Evolutionary conservation across 2,329 filamentous ascomycete species (phyloP).

Genomic region (Exophiala bonariae): DNA sequence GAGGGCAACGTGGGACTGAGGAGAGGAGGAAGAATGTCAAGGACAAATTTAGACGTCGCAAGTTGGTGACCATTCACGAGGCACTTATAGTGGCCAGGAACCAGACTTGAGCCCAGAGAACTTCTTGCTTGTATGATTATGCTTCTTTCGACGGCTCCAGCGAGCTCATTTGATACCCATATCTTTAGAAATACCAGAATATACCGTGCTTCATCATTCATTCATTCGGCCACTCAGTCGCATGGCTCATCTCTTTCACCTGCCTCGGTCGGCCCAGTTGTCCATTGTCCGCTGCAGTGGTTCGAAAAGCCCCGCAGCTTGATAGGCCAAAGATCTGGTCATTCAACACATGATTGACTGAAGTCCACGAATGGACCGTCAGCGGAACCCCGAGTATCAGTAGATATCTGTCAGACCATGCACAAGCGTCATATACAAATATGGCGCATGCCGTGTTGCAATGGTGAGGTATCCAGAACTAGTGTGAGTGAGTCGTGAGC

Average conservation of each 20-base stretch:
- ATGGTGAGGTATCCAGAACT: too few relatives aligned
- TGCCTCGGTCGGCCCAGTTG: not conserved
- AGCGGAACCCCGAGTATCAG: too few relatives aligned
- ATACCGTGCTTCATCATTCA: too few relatives aligned
- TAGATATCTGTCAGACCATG: too few relatives aligned
- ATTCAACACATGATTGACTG: too few relatives aligned
- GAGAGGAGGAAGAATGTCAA: slow-evolving; percentile 22
- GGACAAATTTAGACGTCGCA: slow-evolving; percentile 22
- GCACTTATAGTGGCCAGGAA: not conserved
- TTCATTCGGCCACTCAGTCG: not conserved
- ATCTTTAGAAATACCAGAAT: not conserved
- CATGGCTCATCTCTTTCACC: not conserved
- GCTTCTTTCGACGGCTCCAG: slow-evolving; percentile 15
- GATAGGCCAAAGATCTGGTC: too few relatives aligned
- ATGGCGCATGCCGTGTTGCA: too few relatives aligned
- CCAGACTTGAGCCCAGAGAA: not conserved
- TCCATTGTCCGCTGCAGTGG: not conserved
- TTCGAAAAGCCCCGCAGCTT: not conserved
- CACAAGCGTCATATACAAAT: too few relatives aligned
- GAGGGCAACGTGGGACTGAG: slow-evolving; percentile 44
- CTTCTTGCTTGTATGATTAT: slow-evolving; percentile 14
- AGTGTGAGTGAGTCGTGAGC: too few relatives aligned
- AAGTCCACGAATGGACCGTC: too few relatives aligned
- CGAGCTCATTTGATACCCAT: slow-evolving; percentile 10
- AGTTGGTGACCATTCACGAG: slow-evolving; percentile 17